Evolutionary conservation across 1,284 basidiomycete species (phyloP).

Genomic region (Lentinus polychrous): DNA sequence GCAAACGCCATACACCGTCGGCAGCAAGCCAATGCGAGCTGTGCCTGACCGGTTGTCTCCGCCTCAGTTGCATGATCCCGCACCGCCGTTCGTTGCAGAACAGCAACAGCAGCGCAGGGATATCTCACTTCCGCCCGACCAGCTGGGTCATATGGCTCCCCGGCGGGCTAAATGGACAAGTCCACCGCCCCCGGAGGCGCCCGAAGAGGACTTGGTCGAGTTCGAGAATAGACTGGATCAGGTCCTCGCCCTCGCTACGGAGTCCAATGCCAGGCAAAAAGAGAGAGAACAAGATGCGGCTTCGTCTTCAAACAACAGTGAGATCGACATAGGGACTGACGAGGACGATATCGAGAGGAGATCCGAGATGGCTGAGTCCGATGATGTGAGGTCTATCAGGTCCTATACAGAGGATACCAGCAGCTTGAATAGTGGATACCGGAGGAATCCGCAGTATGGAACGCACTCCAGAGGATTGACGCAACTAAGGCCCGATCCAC

Average conservation of each 20-base stretch:
- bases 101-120: slow-evolving; percentile 14
- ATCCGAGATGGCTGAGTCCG: slow-evolving; percentile 54
- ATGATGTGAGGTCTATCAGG: slow-evolving; percentile 56
- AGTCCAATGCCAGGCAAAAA: slow-evolving; percentile 46
- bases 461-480: slow-evolving; percentile 8
- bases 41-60: slow-evolving; percentile 24
- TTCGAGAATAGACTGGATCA: slow-evolving; percentile 62
- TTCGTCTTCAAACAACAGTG: slow-evolving; percentile 49
- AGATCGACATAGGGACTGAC: slow-evolving; percentile 43
- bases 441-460: not conserved
- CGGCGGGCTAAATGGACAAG: slow-evolving; percentile 74
- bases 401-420: slow-evolving; percentile 46
- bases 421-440: not conserved
- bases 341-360: slow-evolving; percentile 62
- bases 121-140: slow-evolving; percentile 29
- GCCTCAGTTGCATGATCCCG: slow-evolving; percentile 10
- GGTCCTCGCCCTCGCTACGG: slow-evolving; percentile 59
- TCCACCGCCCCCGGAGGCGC: slow-evolving; percentile 71
- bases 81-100: slow-evolving; percentile 11
- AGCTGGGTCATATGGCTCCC: slow-evolving; percentile 68
- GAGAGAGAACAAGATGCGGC: slow-evolving; percentile 39
- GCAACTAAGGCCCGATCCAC: slow-evolving; percentile 1
- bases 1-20: slow-evolving; percentile 62
- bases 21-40: slow-evolving; percentile 48
- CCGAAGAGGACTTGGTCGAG: slow-evolving; percentile 53